Conservation (phyloP, 176 grass and related monocot genomes). For the Areca catechu region DNA sequence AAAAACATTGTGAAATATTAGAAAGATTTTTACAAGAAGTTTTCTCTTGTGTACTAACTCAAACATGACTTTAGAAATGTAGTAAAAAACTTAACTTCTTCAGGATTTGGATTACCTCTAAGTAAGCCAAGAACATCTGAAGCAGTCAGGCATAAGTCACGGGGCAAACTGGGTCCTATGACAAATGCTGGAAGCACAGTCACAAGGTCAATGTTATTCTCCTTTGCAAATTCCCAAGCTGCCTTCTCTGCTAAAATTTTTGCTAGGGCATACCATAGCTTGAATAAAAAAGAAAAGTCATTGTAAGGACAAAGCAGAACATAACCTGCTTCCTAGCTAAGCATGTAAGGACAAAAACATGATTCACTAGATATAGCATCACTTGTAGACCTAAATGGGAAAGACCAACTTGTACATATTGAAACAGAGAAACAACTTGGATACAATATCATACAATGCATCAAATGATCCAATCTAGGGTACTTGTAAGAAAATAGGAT, state of each 20-base stretch:
- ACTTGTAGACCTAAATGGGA: too few species aligned
- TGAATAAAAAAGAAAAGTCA: not conserved
- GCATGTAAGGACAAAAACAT: too few species aligned
- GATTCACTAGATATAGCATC: too few species aligned
- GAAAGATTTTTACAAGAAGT: too few species aligned
- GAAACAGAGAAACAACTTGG: too few species aligned
- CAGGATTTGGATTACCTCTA: constrained; percentile 29
- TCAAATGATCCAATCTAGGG: too few species aligned
- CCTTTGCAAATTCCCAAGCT: constrained; percentile 78
- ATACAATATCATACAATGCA: too few species aligned
- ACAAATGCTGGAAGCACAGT: constrained; percentile 70
- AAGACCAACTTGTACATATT: too few species aligned
- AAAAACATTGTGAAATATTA: too few species aligned
- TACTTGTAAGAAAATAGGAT: too few species aligned
- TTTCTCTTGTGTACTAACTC: too few species aligned
- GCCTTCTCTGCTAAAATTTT: constrained; percentile 76
- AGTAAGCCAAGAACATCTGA: constrained; percentile 57
- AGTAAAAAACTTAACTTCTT: not conserved
- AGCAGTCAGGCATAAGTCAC: constrained; percentile 47
- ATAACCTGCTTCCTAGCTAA: not conserved
- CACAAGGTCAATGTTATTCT: constrained; percentile 74
- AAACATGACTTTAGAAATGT: not conserved
- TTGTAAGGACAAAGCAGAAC: not conserved
- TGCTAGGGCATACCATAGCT: constrained; percentile 74
- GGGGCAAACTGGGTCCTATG: constrained; percentile 49